phyloP scores from a whole-genome alignment of 2,329 filamentous ascomycete species.

The Diatrype stigma region DNA sequence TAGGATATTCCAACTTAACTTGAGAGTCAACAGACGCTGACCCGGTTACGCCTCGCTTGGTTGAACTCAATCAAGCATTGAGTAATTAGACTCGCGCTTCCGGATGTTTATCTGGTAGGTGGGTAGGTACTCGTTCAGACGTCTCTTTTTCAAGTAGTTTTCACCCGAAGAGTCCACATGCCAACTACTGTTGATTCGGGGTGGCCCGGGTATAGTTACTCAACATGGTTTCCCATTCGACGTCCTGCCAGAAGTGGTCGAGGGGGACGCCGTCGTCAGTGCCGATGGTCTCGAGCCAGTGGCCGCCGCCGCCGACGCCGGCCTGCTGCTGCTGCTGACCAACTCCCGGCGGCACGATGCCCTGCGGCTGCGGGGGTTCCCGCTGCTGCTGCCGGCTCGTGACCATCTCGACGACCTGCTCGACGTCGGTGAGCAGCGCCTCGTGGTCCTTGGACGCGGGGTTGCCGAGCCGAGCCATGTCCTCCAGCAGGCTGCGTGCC shows the following conservation, averaged over 20 bases:
- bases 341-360: neutral
- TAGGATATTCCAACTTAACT: too few relatives aligned
- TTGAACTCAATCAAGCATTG: too few relatives aligned
- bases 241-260: conserved; percentile 3
- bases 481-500: conserved; percentile 6
- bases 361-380: neutral
- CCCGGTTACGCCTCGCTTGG: too few relatives aligned
- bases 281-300: neutral
- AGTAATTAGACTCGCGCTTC: too few relatives aligned
- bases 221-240: conserved; percentile 5
- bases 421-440: conserved; percentile 10
- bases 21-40: too few relatives aligned
- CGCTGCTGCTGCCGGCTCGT: neutral
- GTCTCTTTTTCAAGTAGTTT: too few relatives aligned
- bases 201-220: conserved; percentile 5
- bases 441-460: conserved; percentile 11
- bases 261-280: neutral
- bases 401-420: conserved; percentile 6
- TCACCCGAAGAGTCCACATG: too few relatives aligned
- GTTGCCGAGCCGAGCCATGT: conserved; percentile 12
- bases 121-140: too few relatives aligned
- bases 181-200: neutral
- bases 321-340: neutral
- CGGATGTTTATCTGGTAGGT: too few relatives aligned
- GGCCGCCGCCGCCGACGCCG: neutral